Conservation (phyloP, 805 yeast species). For the Pichia gijzeniarum region DNA sequence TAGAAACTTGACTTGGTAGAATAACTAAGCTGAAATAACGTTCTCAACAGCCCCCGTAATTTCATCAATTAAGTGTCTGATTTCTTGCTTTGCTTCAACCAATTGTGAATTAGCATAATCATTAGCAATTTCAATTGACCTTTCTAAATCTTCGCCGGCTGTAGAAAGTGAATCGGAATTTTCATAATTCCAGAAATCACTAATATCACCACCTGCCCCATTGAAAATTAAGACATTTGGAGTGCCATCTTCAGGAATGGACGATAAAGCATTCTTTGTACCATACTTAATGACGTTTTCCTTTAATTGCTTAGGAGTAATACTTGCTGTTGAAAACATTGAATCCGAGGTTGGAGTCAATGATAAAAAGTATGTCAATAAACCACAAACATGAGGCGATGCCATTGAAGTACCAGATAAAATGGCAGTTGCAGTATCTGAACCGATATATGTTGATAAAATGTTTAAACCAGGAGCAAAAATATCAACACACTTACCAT, state of each 20-base stretch:
- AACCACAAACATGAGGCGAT: slow-evolving; percentile 92
- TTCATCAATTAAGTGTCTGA: slow-evolving; percentile 18
- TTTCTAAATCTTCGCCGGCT: slow-evolving; percentile 14
- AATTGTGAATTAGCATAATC: slow-evolving; percentile 20
- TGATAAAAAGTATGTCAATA: slow-evolving; percentile 82
- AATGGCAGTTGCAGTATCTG: slow-evolving; percentile 68
- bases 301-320: slow-evolving; percentile 71
- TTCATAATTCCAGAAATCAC: slow-evolving; percentile 49
- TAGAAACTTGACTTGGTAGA: neutral
- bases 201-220: slow-evolving; percentile 72
- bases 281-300: slow-evolving; percentile 66
- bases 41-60: slow-evolving; percentile 17
- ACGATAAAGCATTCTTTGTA: slow-evolving; percentile 51
- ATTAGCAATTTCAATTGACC: slow-evolving; percentile 18
- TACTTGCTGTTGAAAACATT: slow-evolving; percentile 49
- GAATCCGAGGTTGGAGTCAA: slow-evolving; percentile 73
- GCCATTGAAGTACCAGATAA: slow-evolving; percentile 98
- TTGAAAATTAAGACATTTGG: slow-evolving; percentile 74
- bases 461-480: slow-evolving; percentile 95
- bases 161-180: neutral
- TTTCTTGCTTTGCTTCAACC: slow-evolving; percentile 18
- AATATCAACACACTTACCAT: slow-evolving; percentile 91
- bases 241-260: slow-evolving; percentile 59
- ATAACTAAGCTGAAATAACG: slow-evolving; percentile 4
- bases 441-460: slow-evolving; percentile 77